phyloP scores from a whole-genome alignment of 192 early-diverging fungal genomes.

The Entomortierella lignicola region DNA sequence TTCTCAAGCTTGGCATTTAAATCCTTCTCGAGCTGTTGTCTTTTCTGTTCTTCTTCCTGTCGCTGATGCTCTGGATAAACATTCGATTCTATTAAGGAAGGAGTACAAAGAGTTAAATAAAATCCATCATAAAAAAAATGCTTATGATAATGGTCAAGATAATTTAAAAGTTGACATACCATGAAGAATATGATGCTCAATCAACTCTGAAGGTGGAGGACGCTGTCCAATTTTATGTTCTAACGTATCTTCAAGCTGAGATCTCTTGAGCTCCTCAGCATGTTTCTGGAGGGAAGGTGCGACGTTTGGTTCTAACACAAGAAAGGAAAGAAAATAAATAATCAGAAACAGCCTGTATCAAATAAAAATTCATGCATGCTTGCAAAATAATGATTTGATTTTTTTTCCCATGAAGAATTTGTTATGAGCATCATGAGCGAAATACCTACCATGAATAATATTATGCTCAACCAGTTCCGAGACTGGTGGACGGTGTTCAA shows the following conservation, averaged over 20 bases:
- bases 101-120: too few relatives aligned
- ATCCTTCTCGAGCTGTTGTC: slow-evolving; percentile 42
- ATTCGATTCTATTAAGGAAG: slow-evolving; percentile 42
- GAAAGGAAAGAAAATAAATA: not conserved
- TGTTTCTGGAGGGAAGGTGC: slow-evolving; percentile 60
- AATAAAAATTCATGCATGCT: too few relatives aligned
- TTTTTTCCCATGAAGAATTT: too few relatives aligned
- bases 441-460: slow-evolving; percentile 60
- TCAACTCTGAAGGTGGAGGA: slow-evolving; percentile 35
- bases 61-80: slow-evolving; percentile 60
- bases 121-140: too few relatives aligned
- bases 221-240: slow-evolving; percentile 54
- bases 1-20: slow-evolving; percentile 56
- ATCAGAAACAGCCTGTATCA: too few relatives aligned
- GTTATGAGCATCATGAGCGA: too few relatives aligned
- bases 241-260: slow-evolving; percentile 51
- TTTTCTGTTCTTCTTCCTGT: slow-evolving; percentile 51
- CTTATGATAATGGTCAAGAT: not conserved
- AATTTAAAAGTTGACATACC: not conserved
- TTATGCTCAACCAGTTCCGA: slow-evolving; percentile 63
- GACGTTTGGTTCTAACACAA: slow-evolving; percentile 42
- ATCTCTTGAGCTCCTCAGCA: slow-evolving; percentile 53
- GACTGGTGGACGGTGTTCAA: slow-evolving; percentile 63
- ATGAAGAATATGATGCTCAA: slow-evolving; percentile 25
- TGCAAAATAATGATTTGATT: too few relatives aligned